Evolutionary conservation across 164 flowering plant species (phyloP).

Genomic region (Echeveria elegans): DNA sequence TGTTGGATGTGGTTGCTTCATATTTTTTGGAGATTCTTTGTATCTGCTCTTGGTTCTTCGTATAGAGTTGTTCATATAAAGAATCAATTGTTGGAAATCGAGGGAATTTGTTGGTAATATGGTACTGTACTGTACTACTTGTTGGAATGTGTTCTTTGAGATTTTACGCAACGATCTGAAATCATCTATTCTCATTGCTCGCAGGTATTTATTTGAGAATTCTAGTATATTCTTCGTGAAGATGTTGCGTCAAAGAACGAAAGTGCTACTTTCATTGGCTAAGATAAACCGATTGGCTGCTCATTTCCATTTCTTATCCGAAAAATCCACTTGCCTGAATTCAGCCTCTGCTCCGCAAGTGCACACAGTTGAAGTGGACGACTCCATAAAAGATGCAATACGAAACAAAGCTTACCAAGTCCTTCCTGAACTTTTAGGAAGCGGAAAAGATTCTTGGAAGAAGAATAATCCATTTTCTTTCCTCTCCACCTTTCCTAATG

Average conservation of each 20-base stretch:
- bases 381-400: constrained; percentile 35
- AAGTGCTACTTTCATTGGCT: not conserved
- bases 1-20: not conserved
- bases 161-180: not conserved
- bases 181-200: not conserved
- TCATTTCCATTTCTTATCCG: not conserved
- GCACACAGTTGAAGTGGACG: constrained; percentile 29
- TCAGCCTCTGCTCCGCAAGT: not conserved
- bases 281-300: not conserved
- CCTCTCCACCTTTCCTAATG: constrained; percentile 36
- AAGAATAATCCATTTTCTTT: constrained; percentile 42
- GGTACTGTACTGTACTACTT: too few species aligned
- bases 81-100: too few species aligned
- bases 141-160: not conserved
- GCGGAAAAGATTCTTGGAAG: constrained; percentile 12
- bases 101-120: too few species aligned
- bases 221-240: not conserved
- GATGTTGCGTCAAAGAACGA: not conserved
- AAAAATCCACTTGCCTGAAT: not conserved
- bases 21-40: not conserved
- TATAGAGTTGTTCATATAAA: too few species aligned
- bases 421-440: constrained; percentile 25
- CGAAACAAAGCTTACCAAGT: constrained; percentile 33
- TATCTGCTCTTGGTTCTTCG: not conserved
- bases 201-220: not conserved